Evolutionary conservation across 2,329 filamentous ascomycete genomes (phyloP), one percentile per base, ranked within the genome.

Genomic region (Atkinsonella texensis): DNA sequence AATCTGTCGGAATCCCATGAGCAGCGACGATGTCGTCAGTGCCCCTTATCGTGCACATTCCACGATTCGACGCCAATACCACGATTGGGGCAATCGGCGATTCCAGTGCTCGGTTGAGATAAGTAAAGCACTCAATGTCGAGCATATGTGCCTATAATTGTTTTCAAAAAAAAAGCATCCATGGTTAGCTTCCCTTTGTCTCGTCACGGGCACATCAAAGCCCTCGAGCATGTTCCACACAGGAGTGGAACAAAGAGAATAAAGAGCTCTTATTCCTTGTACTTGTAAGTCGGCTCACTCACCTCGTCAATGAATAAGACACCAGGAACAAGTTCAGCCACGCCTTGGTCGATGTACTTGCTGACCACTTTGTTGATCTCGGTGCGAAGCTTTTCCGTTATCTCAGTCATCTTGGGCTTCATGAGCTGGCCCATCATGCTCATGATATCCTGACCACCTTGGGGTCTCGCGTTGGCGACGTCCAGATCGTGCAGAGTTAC

Each of bases 341-440:
- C 89, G 55, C 93, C 93, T 72, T 97, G 91, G 66, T 97, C 93
- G 60, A 98, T 98, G 71, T 97, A 98, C 69, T 91, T 89, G 77
- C 89, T 95, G 59, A 98, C 93, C 32, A 98, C 91, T 74, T 97
- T 97, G 80, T 98, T 96, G 74, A 98, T 97, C 73, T 98, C 93
- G 52, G 81, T 76, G 54, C 93, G 82, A 63, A 98, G 74, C 75
- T 98, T 98, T 71, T 98, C 93, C 32, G 93, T 98, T 64, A 98
- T 97, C 69, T 98, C 93, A 6, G 93, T 98, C 83, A 96, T 96
- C 75, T 94, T 94, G 55, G 93, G 93, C 79, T 97, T 97, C 89
- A 97, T 96, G 64, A 98, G 74, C 71, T 98, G 93, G 62, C 93
- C 93, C 91, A 98, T 97, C 93, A 98, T 97, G 74, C 90, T 96